These are phyloP conservation scores for Globisporangium paroecandrum DNA, from an alignment of 352 stramenopile species.

Conservation along the genomic window DNA sequence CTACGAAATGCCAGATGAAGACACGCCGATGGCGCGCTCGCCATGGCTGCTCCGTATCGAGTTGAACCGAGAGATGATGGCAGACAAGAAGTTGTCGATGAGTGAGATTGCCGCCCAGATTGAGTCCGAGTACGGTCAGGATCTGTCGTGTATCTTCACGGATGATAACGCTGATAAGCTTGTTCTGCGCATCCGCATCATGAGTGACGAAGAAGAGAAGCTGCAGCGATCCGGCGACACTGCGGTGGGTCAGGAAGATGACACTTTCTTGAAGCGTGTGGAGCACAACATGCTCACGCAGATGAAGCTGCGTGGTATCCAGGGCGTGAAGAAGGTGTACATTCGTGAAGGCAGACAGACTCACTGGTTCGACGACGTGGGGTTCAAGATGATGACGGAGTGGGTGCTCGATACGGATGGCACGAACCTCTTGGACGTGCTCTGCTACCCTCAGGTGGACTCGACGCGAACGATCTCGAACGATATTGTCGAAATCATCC, in stretches of 20 bases:
- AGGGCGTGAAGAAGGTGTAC: conserved; percentile 98
- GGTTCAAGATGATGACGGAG: conserved; percentile 95
- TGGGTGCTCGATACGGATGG: conserved; percentile 99
- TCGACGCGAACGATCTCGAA: conserved; percentile 97
- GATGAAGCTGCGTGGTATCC: conserved; percentile 96
- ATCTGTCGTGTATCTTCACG: conserved; percentile 96
- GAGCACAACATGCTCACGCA: conserved; percentile 97
- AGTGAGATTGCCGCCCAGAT: conserved; percentile 96
- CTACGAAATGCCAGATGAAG: conserved; percentile 97
- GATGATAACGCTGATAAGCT: conserved; percentile 98
- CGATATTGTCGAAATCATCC: conserved; percentile 99
- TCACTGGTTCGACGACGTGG: conserved; percentile 93
- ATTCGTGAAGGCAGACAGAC: conserved; percentile 95
- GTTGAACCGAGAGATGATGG: conserved; percentile 96
- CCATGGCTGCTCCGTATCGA: conserved; percentile 99
- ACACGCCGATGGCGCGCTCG: conserved; percentile 91
- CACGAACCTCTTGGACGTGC: conserved; percentile 97
- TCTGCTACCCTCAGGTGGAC: conserved; percentile 97
- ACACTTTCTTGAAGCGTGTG: conserved; percentile 96
- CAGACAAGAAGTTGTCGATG: conserved; percentile 97
- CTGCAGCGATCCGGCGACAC: conserved; percentile 78
- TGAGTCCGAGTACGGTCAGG: conserved; percentile 92
- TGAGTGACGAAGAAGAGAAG: conserved; percentile 92
- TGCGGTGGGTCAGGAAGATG: conserved; percentile 88
- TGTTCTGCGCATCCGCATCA: conserved; percentile 96